A percentile compares a stretch with the other conserved stretches of the same genome.
Conservation (phyloP, 306 rosid species). For the Carpinus viminea region DNA sequence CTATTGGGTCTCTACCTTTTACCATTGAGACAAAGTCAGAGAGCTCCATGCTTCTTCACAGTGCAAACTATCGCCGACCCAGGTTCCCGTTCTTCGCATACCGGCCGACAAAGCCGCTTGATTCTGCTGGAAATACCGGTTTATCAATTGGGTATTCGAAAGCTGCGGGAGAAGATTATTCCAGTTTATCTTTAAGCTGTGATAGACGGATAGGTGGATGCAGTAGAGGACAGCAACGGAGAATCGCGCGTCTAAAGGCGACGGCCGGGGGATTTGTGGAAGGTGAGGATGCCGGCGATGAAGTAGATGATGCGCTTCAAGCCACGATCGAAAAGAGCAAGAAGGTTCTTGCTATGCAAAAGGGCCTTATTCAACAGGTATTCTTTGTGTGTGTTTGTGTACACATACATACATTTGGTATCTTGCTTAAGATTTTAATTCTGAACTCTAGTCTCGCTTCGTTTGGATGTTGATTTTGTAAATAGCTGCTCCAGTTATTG, state of each 20-base stretch:
- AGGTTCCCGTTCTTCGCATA: slow-evolving; percentile 26
- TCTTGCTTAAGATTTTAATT: background rate
- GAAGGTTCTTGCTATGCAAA: slow-evolving; percentile 81
- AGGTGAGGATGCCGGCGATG: slow-evolving; percentile 48
- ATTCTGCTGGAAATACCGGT: slow-evolving; percentile 16
- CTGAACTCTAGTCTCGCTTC: background rate
- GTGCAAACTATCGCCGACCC: slow-evolving; percentile 22
- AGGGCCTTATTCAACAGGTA: slow-evolving; percentile 82
- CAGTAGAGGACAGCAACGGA: slow-evolving; percentile 38
- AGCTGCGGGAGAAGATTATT: slow-evolving; percentile 14
- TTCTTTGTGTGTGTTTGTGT: background rate
- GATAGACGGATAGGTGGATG: slow-evolving; percentile 39
- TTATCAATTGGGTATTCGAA: slow-evolving; percentile 29
- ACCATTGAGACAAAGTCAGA: slow-evolving; percentile 47
- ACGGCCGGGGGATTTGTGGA: slow-evolving; percentile 32
- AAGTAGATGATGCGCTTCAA: slow-evolving; percentile 51
- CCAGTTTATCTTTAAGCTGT: slow-evolving; percentile 19
- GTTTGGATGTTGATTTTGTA: background rate
- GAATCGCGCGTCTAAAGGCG: slow-evolving; percentile 46
- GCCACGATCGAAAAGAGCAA: slow-evolving; percentile 82
- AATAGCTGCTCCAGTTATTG: background rate
- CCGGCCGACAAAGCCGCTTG: slow-evolving; percentile 27
- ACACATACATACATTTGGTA: background rate
- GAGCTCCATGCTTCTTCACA: slow-evolving; percentile 36
- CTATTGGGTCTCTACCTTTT: slow-evolving; percentile 52